A percentile compares a stretch with the other conserved stretches of the same genome.
These are phyloP conservation scores for Botrytis fabae DNA, from an alignment of 2,329 filamentous ascomycete species.

Conservation along the genomic window DNA sequence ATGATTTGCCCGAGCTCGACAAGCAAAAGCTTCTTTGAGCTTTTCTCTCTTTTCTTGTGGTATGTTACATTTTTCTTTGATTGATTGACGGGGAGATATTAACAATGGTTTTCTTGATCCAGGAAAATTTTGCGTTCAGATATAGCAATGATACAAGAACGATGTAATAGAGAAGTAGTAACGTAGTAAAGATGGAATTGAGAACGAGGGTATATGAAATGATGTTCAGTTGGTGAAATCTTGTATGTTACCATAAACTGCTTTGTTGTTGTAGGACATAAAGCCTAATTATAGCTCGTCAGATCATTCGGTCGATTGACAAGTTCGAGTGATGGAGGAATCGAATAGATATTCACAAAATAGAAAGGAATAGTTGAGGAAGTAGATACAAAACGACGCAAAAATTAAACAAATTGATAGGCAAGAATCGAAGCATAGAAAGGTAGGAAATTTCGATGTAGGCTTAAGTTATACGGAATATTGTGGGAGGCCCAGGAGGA, in stretches of 20 bases:
- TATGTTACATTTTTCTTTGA: constrained; percentile 1
- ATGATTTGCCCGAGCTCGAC: background rate
- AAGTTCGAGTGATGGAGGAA: background rate
- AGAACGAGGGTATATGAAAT: background rate
- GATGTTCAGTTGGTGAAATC: background rate
- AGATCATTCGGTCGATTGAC: background rate
- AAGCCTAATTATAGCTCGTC: background rate
- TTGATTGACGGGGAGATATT: background rate
- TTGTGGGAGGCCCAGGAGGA: background rate
- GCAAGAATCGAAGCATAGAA: background rate
- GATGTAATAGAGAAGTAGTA: background rate
- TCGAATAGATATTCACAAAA: background rate
- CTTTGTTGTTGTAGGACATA: background rate
- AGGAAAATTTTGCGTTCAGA: background rate
- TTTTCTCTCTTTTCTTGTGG: background rate
- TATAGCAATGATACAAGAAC: background rate
- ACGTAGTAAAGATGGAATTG: background rate
- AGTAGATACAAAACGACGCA: background rate
- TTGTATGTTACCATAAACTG: background rate
- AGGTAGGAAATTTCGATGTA: background rate
- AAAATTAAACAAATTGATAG: background rate
- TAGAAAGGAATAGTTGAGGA: background rate
- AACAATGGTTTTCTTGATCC: background rate
- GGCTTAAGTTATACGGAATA: background rate
- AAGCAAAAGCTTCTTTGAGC: background rate